phyloP scores from a whole-genome alignment of 2,329 filamentous ascomycete species.

The Aureobasidium melanogenum region DNA sequence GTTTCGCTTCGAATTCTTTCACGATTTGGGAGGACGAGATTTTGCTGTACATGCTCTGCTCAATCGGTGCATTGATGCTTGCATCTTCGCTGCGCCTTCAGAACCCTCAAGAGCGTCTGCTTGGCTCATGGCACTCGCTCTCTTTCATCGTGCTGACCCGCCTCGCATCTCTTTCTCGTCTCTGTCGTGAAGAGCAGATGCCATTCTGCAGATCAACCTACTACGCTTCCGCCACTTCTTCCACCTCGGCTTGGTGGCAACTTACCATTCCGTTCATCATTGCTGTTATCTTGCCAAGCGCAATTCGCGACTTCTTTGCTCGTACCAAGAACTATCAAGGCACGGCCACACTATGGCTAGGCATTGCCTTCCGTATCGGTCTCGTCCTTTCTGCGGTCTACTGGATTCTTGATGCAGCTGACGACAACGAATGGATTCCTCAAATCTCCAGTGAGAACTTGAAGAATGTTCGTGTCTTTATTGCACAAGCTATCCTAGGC shows the following conservation, averaged over 20 bases:
- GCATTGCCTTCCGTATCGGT: constrained; percentile 65
- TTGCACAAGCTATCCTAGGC: constrained; percentile 73
- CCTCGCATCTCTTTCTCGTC: constrained; percentile 74
- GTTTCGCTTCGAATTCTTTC: constrained; percentile 95
- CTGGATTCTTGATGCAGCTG: constrained; percentile 84
- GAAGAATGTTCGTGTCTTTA: constrained; percentile 64
- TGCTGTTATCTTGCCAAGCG: constrained; percentile 60
- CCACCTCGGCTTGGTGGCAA: constrained; percentile 88
- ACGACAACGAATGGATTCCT: constrained; percentile 74
- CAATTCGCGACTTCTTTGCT: constrained; percentile 70
- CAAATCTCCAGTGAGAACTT: constrained; percentile 50
- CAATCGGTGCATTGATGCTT: constrained; percentile 71
- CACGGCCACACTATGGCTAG: constrained; percentile 75
- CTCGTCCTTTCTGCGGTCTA: constrained; percentile 69
- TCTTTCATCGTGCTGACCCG: constrained; percentile 73
- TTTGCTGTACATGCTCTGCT: constrained; percentile 79
- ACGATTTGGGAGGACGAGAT: constrained; percentile 99
- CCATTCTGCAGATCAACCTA: constrained; percentile 92
- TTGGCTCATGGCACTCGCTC: constrained; percentile 77
- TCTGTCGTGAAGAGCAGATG: constrained; percentile 98
- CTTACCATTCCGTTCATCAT: constrained; percentile 69
- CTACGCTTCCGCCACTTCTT: constrained; percentile 84
- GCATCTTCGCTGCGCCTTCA: constrained; percentile 67
- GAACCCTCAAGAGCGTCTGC: constrained; percentile 55
- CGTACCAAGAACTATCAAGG: constrained; percentile 84